Percentiles rank a stretch among this genome's conserved stretches.
Conservation (phyloP, 495 filamentous ascomycete genomes). For the Lentithecium fluviatile region DNA sequence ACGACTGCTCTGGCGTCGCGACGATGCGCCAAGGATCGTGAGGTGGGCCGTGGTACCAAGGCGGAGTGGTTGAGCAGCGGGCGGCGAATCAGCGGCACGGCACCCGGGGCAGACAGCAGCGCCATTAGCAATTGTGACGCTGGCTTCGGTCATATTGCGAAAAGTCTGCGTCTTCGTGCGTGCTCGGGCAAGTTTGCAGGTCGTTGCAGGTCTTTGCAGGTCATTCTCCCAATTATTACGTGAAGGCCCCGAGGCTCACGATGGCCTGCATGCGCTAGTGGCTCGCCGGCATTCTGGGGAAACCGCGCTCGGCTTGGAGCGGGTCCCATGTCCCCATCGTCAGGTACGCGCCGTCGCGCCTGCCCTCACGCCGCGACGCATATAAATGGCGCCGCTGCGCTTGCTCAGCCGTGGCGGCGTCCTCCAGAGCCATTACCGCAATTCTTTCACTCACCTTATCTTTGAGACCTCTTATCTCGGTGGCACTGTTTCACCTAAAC, state of each 20-base stretch:
- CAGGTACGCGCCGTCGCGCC: slow-evolving; percentile 9
- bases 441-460: slow-evolving; percentile 13
- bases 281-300: slow-evolving; percentile 9
- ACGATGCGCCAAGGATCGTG: slow-evolving; percentile 30
- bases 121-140: slow-evolving; percentile 13
- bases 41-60: slow-evolving; percentile 1
- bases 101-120: background rate
- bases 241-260: background rate
- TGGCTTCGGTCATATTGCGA: background rate
- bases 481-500: slow-evolving; percentile 25
- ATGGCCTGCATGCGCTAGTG: slow-evolving; percentile 15
- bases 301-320: background rate
- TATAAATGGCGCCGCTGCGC: slow-evolving; percentile 21
- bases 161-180: slow-evolving; percentile 3
- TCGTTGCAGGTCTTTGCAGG: slow-evolving; percentile 1
- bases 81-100: slow-evolving; percentile 11
- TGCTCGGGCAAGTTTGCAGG: background rate
- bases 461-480: slow-evolving; percentile 25
- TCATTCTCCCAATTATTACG: background rate
- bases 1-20: background rate
- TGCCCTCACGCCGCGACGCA: background rate
- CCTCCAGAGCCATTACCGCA: background rate
- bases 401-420: background rate
- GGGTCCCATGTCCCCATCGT: slow-evolving; percentile 9
- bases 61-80: slow-evolving; percentile 1